Evolutionary conservation across 768 basidiomycete genomes (phyloP).

Genomic region (Hygrocybe coccinea): DNA sequence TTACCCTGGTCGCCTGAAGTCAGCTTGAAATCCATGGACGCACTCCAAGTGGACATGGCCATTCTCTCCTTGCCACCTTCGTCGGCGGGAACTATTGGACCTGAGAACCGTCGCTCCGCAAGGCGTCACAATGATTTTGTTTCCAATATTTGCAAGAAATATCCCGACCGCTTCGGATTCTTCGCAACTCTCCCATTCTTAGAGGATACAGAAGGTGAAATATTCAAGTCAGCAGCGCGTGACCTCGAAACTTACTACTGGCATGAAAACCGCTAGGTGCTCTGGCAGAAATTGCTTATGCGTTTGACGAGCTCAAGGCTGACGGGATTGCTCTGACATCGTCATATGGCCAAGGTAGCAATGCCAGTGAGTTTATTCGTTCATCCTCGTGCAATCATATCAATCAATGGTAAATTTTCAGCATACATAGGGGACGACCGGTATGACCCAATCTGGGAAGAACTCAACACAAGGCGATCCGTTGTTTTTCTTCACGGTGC

Average conservation of each 20-base stretch:
- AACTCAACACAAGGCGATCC: slow-evolving; percentile 52
- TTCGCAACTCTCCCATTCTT: slow-evolving; percentile 62
- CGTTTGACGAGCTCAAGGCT: slow-evolving; percentile 56
- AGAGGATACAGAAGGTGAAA: slow-evolving; percentile 55
- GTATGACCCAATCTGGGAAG: slow-evolving; percentile 68
- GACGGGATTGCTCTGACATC: slow-evolving; percentile 65
- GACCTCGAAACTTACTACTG: background rate
- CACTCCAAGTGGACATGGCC: slow-evolving; percentile 50
- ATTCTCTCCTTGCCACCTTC: slow-evolving; percentile 66
- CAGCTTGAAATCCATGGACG: slow-evolving; percentile 62
- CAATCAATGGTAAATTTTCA: slow-evolving; percentile 23
- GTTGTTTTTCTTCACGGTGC: slow-evolving; percentile 72
- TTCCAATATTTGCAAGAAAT: slow-evolving; percentile 41
- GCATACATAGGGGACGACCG: slow-evolving; percentile 62
- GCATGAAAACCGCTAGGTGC: slow-evolving; percentile 37
- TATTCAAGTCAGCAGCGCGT: background rate
- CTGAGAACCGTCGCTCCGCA: slow-evolving; percentile 38
- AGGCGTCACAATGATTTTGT: slow-evolving; percentile 47
- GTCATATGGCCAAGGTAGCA: slow-evolving; percentile 53
- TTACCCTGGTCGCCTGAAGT: slow-evolving; percentile 59
- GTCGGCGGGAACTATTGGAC: slow-evolving; percentile 33
- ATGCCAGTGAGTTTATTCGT: slow-evolving; percentile 41
- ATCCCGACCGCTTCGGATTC: slow-evolving; percentile 62
- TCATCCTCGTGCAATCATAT: background rate
- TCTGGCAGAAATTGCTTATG: slow-evolving; percentile 55